Evolutionary conservation across 805 yeast genomes (phyloP).

Genomic region (Sugiyamaella valdiviana): DNA sequence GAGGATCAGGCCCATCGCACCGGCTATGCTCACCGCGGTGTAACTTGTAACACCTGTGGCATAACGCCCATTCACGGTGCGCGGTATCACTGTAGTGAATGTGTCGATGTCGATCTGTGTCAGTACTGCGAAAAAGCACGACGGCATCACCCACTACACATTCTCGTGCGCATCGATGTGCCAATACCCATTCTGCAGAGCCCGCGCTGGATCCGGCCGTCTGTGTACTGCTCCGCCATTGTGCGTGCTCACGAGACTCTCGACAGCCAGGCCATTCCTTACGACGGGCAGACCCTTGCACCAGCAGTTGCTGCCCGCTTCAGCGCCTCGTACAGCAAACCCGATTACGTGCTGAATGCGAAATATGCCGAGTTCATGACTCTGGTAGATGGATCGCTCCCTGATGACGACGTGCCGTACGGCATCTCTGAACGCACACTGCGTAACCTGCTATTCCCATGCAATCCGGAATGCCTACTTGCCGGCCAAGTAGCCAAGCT

Average conservation of each 20-base stretch:
- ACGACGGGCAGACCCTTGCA: no score
- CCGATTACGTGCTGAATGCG: not conserved
- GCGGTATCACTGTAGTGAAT: slow-evolving; percentile 47
- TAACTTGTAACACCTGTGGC: slow-evolving; percentile 28
- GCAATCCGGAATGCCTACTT: not conserved
- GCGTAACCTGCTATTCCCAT: not conserved
- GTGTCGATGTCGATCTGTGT: slow-evolving; percentile 51
- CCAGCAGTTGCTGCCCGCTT: no score
- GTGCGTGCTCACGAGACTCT: slow-evolving; percentile 2
- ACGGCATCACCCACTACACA: slow-evolving; percentile 23
- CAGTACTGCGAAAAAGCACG: slow-evolving; percentile 34
- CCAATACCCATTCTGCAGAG: slow-evolving; percentile 27
- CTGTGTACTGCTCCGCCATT: slow-evolving; percentile 1
- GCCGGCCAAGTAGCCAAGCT: slow-evolving; percentile 7
- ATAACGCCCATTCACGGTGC: slow-evolving; percentile 38
- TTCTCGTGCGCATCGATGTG: slow-evolving; percentile 23
- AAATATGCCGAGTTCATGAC: not conserved
- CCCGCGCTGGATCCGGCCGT: slow-evolving; percentile 24
- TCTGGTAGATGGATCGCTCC: not conserved
- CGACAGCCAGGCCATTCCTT: no score
- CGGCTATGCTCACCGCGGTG: slow-evolving; percentile 28
- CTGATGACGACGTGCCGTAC: not conserved
- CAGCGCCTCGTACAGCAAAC: no score
- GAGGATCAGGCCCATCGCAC: slow-evolving; percentile 20
- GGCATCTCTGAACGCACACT: slow-evolving; percentile 9